Base-by-base conservation (phyloP, 805 yeast species). In the Schizosaccharomyces japonicus region DNA sequence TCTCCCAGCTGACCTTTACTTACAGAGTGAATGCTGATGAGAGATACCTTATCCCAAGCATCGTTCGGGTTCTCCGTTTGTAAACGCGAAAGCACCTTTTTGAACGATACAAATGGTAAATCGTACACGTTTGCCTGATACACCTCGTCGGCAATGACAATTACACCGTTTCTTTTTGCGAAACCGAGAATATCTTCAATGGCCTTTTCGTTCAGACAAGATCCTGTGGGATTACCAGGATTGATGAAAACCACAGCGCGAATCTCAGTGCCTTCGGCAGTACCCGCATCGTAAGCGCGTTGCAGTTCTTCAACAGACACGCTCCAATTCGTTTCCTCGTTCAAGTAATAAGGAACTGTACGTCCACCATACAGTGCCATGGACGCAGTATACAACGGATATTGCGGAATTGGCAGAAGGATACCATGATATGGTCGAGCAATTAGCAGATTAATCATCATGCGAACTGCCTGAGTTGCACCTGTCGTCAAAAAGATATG, bases 211-310 rank as follows among this genome's bases (percentile, higher is more conserved):
- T 71, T 61, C 50, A 90, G 67, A 48, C 84, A 75, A 1, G 94
- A 72, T 39, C 99, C 99, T 0, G 99, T 90, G 52, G 99, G 99
- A 63, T 90, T 90, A 50, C 99, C 96, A 1, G 99, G 99, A 65
- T 90, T 90, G 58, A 90, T 90, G 13, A 90, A 81, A 2, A 87
- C 96, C 48, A 92, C 65, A 50, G 87, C 77, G 56, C 81, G 74
- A 52, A 90, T 78, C 10, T 63, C 66, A 27, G 80, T 62, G 1
- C 79, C 81, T 31, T 71, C 63, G 2, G 60, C 60, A 1, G 60
- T 50, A 19, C 80, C 68, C 21, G 69, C 66, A 28, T 61, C 55
- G 46, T 79, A 72, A 45, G 74, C 66, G 0, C 61, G 51, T 52
- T 73, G 73, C 56, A 83, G 73, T 57, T 75, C 78, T 8, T 62